Evolutionary conservation across 2,329 filamentous ascomycete genomes (phyloP).

Genomic region (Aspergillus ruber): DNA sequence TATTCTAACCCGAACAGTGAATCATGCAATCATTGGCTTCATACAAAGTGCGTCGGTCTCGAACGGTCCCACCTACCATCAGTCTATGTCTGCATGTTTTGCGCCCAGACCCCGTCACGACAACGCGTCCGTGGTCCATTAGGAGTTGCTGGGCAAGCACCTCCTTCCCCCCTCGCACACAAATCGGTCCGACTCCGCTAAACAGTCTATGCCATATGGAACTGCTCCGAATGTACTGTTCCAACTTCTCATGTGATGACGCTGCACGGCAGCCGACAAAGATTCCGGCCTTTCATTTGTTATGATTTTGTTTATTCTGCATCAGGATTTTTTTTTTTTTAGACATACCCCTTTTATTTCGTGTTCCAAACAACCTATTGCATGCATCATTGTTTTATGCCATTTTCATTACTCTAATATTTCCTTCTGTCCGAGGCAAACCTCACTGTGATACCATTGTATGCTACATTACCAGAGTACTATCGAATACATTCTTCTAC

Average conservation of each 20-base stretch:
- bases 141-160: conserved; percentile 22
- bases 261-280: background rate
- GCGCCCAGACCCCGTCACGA: conserved; percentile 39
- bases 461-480: background rate
- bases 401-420: conserved; percentile 10
- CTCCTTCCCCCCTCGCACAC: conserved; percentile 36
- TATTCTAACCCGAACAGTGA: conserved; percentile 38
- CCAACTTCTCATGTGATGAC: background rate
- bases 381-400: conserved; percentile 7
- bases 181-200: conserved; percentile 35
- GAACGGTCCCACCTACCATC: conserved; percentile 42
- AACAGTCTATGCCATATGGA: background rate
- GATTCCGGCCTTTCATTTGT: too few relatives aligned
- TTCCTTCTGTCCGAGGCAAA: conserved; percentile 7
- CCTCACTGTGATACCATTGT: conserved; percentile 9
- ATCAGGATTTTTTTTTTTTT: conserved; percentile 1
- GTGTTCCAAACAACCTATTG: conserved; percentile 4
- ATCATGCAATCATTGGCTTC: conserved; percentile 58
- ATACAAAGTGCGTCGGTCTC: conserved; percentile 53
- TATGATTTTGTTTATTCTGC: background rate
- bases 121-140: conserved; percentile 29
- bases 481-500: background rate
- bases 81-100: conserved; percentile 48
- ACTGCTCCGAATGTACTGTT: too few relatives aligned
- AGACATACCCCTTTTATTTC: conserved; percentile 9